phyloP scores from a whole-genome alignment of 2,329 filamentous ascomycete species.

The Clonostachys solani region DNA sequence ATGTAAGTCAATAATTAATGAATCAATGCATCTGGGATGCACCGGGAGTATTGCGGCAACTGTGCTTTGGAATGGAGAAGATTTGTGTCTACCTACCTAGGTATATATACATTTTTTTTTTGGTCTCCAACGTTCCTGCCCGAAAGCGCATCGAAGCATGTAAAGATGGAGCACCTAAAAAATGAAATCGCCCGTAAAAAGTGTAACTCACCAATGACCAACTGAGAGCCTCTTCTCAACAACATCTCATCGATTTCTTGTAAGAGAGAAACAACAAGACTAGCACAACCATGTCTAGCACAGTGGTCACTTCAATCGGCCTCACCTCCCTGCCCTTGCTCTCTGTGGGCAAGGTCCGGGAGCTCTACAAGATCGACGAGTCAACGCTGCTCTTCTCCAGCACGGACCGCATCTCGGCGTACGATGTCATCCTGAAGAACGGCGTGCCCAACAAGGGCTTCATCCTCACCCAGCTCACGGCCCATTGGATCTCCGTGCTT shows the following conservation, averaged over 20 bases:
- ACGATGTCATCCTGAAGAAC: slow-evolving; percentile 86
- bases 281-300: too few relatives aligned
- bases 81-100: too few relatives aligned
- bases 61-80: too few relatives aligned
- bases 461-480: slow-evolving; percentile 39
- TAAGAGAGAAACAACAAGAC: too few relatives aligned
- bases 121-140: too few relatives aligned
- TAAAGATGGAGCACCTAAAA: too few relatives aligned
- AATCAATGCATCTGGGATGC: too few relatives aligned
- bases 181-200: too few relatives aligned
- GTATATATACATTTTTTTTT: too few relatives aligned
- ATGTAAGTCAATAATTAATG: too few relatives aligned
- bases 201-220: not conserved
- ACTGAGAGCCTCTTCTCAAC: not conserved
- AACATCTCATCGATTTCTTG: not conserved
- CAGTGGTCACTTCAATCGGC: slow-evolving; percentile 17
- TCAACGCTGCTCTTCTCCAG: slow-evolving; percentile 74
- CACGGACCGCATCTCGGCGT: slow-evolving; percentile 90
- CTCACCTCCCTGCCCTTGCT: slow-evolving; percentile 26
- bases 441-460: slow-evolving; percentile 49
- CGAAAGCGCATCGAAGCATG: too few relatives aligned
- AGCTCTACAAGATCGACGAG: slow-evolving; percentile 71
- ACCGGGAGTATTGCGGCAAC: too few relatives aligned
- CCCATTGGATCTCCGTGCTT: slow-evolving; percentile 51
- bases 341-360: slow-evolving; percentile 66